These are phyloP conservation scores for Clonostachys rosea DNA, from an alignment of 2,329 filamentous ascomycete species.

Conservation along the genomic window DNA sequence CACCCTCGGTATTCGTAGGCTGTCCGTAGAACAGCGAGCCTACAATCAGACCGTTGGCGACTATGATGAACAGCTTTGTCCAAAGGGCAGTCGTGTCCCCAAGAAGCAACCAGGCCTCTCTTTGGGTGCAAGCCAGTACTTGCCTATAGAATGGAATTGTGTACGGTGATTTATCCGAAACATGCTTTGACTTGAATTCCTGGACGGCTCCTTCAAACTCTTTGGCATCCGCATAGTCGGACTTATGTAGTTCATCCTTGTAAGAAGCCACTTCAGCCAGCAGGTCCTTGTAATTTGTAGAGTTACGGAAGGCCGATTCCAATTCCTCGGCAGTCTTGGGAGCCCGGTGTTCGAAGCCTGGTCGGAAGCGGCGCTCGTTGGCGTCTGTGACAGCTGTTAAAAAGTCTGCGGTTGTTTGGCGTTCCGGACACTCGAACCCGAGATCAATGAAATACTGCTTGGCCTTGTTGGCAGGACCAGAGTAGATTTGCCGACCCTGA, in stretches of 20 bases:
- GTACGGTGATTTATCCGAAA: constrained; percentile 40
- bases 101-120: constrained; percentile 61
- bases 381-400: constrained; percentile 60
- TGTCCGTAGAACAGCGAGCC: constrained; percentile 75
- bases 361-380: constrained; percentile 61
- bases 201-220: constrained; percentile 64
- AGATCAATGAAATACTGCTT: constrained; percentile 63
- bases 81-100: constrained; percentile 71
- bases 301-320: constrained; percentile 59
- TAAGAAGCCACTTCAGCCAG: constrained; percentile 52
- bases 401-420: constrained; percentile 68
- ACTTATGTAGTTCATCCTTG: constrained; percentile 38
- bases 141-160: constrained; percentile 72
- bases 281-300: constrained; percentile 53
- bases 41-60: constrained; percentile 70
- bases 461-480: constrained; percentile 56
- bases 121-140: constrained; percentile 61
- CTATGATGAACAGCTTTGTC: constrained; percentile 76
- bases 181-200: constrained; percentile 56
- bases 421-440: constrained; percentile 64
- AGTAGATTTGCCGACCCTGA: constrained; percentile 62
- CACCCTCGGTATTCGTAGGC: constrained; percentile 51
- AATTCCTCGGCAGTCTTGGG: constrained; percentile 68
- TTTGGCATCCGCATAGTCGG: constrained; percentile 54
- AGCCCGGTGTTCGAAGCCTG: constrained; percentile 56